phyloP scores from a whole-genome alignment of 306 rosid species.

The Castanea mollissima region DNA sequence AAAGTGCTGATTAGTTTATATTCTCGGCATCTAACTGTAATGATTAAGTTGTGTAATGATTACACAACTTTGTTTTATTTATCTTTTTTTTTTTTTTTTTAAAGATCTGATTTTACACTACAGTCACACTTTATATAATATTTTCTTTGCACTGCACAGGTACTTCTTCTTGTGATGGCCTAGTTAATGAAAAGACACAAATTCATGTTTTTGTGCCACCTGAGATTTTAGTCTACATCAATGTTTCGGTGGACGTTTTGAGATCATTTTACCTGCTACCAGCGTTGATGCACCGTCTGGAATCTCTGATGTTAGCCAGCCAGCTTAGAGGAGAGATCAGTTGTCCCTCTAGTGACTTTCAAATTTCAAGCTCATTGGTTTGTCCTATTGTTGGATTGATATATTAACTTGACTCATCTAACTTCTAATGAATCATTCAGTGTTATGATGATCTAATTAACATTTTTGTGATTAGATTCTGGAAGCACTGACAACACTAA shows the following conservation, averaged over 20 bases:
- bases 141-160: slow-evolving; percentile 35
- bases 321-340: slow-evolving; percentile 81
- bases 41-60: background rate
- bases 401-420: background rate
- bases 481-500: slow-evolving; percentile 82
- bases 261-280: slow-evolving; percentile 84
- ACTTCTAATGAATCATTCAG: slow-evolving; percentile 9
- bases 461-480: slow-evolving; percentile 52
- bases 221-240: slow-evolving; percentile 63
- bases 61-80: no score
- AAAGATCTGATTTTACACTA: background rate
- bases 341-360: slow-evolving; percentile 28
- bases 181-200: slow-evolving; percentile 48
- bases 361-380: slow-evolving; percentile 71
- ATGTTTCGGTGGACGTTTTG: slow-evolving; percentile 52
- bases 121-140: slow-evolving; percentile 9
- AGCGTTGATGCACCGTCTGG: slow-evolving; percentile 77
- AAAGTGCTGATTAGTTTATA: background rate
- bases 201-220: slow-evolving; percentile 81
- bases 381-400: slow-evolving; percentile 20
- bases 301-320: slow-evolving; percentile 81
- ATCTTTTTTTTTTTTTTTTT: no score
- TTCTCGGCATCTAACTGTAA: background rate
- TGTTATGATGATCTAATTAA: slow-evolving; percentile 5
- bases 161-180: slow-evolving; percentile 12